Conservation (phyloP, 495 filamentous ascomycete genomes). For the Talaromyces liani region DNA sequence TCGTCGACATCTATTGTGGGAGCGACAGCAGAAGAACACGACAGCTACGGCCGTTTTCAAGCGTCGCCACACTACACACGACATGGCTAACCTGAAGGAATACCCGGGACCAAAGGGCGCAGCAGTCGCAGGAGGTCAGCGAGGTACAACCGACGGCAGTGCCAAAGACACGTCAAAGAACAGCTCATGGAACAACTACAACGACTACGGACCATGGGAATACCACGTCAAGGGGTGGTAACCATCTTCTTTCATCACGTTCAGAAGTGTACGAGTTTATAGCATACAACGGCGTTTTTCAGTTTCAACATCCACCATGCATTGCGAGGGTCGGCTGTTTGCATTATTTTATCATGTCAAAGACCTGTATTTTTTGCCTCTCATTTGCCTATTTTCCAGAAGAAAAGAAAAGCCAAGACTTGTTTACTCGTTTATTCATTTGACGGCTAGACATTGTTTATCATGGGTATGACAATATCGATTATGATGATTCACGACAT, state of each 20-base stretch:
- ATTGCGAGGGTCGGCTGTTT: slow-evolving; percentile 8
- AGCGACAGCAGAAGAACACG: slow-evolving; percentile 82
- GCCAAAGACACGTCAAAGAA: slow-evolving; percentile 46
- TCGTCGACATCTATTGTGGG: slow-evolving; percentile 72
- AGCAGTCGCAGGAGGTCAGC: slow-evolving; percentile 13
- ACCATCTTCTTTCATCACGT: slow-evolving; percentile 3
- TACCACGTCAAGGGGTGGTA: slow-evolving; percentile 69
- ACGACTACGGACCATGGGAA: slow-evolving; percentile 57
- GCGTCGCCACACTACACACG: slow-evolving; percentile 84
- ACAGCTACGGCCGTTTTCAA: slow-evolving; percentile 85
- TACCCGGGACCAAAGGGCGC: slow-evolving; percentile 47
- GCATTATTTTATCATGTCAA: slow-evolving; percentile 3
- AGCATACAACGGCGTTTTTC: slow-evolving; percentile 5
- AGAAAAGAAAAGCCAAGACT: neutral
- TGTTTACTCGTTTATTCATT: neutral
- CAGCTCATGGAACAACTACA: slow-evolving; percentile 59
- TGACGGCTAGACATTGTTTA: neutral
- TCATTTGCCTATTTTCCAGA: neutral
- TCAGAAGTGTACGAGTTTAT: neutral
- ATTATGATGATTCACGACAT: neutral
- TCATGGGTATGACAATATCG: neutral
- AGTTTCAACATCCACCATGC: slow-evolving; percentile 1
- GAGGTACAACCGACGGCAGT: slow-evolving; percentile 13
- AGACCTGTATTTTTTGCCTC: neutral
- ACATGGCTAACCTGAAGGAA: slow-evolving; percentile 74